Conservation (phyloP, 208 protist species). For the Crithidia expoeki region DNA sequence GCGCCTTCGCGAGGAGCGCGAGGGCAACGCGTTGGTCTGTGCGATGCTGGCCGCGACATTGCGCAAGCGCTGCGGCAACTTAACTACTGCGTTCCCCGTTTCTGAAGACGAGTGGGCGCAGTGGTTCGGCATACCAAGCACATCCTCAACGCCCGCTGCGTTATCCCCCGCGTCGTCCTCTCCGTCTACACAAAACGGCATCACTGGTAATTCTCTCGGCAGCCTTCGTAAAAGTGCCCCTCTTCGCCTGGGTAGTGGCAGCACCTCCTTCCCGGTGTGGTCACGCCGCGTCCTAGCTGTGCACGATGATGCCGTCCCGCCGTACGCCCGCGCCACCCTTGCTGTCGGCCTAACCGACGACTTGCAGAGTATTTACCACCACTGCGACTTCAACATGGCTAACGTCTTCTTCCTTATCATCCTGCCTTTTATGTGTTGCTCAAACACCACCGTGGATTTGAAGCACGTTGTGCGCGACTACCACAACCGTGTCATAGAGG, state of each 20-base stretch:
- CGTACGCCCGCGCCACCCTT: conserved; percentile 34
- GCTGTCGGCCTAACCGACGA: conserved; percentile 33
- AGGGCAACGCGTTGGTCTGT: conserved; percentile 13
- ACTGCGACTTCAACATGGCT: conserved; percentile 36
- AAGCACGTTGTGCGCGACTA: not conserved
- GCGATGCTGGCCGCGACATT: conserved; percentile 11
- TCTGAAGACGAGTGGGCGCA: conserved; percentile 21
- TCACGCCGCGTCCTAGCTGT: conserved; percentile 25
- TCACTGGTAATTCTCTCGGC: no score
- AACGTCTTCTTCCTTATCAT: conserved; percentile 19
- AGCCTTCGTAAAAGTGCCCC: not conserved
- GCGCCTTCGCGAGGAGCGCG: conserved; percentile 4
- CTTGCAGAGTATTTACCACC: conserved; percentile 46
- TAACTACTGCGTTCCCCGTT: conserved; percentile 12
- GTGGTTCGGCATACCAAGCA: conserved; percentile 4
- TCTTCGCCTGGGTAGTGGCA: not conserved
- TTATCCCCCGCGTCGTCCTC: not conserved
- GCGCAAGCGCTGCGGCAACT: not conserved
- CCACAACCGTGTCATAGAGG: conserved; percentile 20
- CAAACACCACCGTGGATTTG: conserved; percentile 10
- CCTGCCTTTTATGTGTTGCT: conserved; percentile 1
- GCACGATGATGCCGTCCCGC: conserved; percentile 39
- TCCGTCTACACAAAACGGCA: no score
- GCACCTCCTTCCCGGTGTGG: conserved; percentile 18
- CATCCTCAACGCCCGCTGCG: not conserved